Percentiles rank a stretch among this genome's conserved stretches.
Conservation (phyloP, 805 yeast species). For the Kuraishia hungarica region DNA sequence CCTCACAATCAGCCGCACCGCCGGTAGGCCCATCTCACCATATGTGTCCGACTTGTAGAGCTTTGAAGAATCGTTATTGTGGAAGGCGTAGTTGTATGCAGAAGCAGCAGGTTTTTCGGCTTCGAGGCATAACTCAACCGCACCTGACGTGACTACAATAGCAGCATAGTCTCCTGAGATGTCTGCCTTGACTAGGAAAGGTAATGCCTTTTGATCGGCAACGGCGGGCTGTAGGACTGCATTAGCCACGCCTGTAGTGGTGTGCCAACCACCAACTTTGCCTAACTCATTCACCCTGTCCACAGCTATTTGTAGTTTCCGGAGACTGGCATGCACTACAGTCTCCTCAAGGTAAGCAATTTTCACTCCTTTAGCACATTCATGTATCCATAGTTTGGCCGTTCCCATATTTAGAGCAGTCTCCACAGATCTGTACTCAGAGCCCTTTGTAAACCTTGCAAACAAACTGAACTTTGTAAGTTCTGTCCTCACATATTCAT, state of each 20-base stretch:
- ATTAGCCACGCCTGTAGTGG: neutral
- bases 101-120: slow-evolving; percentile 22
- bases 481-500: slow-evolving; percentile 4
- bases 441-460: neutral
- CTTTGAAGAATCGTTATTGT: slow-evolving; percentile 1
- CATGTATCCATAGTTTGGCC: slow-evolving; percentile 3
- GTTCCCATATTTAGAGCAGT: slow-evolving; percentile 1
- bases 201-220: neutral
- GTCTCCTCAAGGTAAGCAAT: slow-evolving; percentile 6
- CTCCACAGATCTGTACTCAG: slow-evolving; percentile 2
- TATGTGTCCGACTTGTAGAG: slow-evolving; percentile 17
- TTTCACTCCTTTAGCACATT: slow-evolving; percentile 2
- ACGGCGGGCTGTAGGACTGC: neutral
- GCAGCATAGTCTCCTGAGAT: slow-evolving; percentile 23
- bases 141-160: slow-evolving; percentile 23
- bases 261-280: neutral
- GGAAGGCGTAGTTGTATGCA: slow-evolving; percentile 16
- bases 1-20: slow-evolving; percentile 27
- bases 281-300: neutral
- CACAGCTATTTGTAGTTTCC: slow-evolving; percentile 2
- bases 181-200: slow-evolving; percentile 3
- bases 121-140: slow-evolving; percentile 26
- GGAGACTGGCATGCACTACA: slow-evolving; percentile 5
- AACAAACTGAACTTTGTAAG: slow-evolving; percentile 1
- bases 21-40: slow-evolving; percentile 34